phyloP scores from a whole-genome alignment of 1,139 yeast genomes.

The Suhomyces bokatorum region DNA sequence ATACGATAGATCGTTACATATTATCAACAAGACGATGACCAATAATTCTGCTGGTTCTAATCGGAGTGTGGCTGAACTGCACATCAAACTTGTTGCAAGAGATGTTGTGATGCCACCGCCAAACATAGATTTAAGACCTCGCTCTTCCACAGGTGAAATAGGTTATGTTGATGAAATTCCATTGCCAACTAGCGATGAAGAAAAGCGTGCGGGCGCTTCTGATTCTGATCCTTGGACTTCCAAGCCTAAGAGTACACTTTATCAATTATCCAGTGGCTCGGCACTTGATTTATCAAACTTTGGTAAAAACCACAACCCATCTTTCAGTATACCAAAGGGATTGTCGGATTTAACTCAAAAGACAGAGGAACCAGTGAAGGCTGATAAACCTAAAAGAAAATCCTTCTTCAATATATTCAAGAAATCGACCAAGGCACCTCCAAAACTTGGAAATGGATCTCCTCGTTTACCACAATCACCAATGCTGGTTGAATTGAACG shows the following conservation, averaged over 20 bases:
- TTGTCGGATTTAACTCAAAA: constrained; percentile 18
- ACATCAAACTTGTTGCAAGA: constrained; percentile 16
- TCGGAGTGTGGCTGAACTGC: constrained; percentile 5
- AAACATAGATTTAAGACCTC: constrained; percentile 23
- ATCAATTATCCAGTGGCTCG: constrained; percentile 39
- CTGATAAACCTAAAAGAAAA: constrained; percentile 17
- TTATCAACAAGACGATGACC: constrained; percentile 32
- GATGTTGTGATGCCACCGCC: constrained; percentile 13
- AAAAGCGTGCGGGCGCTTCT: constrained; percentile 19
- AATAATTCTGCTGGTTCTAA: constrained; percentile 16
- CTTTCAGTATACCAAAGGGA: constrained; percentile 27
- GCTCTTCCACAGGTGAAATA: constrained; percentile 34
- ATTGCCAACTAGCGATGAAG: background rate
- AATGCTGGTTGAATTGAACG: constrained; percentile 12
- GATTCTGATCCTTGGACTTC: constrained; percentile 28
- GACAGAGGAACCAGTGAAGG: constrained; percentile 8
- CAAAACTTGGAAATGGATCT: constrained; percentile 10
- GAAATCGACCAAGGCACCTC: constrained; percentile 17
- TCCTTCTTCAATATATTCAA: constrained; percentile 30
- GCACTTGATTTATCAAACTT: constrained; percentile 43
- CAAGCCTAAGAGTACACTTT: constrained; percentile 16
- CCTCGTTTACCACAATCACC: constrained; percentile 21
- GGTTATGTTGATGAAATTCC: constrained; percentile 14
- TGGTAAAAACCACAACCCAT: constrained; percentile 45
- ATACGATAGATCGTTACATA: constrained; percentile 26